Percentiles rank a stretch among this genome's conserved stretches.
phyloP scores from a whole-genome alignment of 1,139 yeast genomes.

The Casaregolazyma lundiana region DNA sequence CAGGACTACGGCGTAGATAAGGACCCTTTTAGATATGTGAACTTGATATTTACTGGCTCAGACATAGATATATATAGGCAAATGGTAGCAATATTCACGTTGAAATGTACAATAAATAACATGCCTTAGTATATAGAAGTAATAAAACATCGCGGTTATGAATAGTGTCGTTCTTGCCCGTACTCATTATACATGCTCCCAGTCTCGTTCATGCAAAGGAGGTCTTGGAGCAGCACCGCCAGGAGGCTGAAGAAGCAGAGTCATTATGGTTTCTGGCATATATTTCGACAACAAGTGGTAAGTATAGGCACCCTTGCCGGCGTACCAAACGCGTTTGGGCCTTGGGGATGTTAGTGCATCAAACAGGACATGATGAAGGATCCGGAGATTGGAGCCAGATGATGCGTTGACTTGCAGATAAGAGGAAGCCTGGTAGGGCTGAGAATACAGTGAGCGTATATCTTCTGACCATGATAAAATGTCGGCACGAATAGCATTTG shows the following conservation, averaged over 20 bases:
- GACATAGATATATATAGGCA: too few relatives aligned
- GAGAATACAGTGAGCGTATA: slow-evolving; percentile 35
- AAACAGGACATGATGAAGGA: slow-evolving; percentile 34
- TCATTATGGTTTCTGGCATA: slow-evolving; percentile 34
- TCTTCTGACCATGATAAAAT: slow-evolving; percentile 39
- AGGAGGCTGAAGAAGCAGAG: slow-evolving; percentile 32
- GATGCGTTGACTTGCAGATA: slow-evolving; percentile 30
- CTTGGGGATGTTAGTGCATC: slow-evolving; percentile 30
- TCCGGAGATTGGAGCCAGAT: slow-evolving; percentile 32
- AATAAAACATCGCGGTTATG: not conserved
- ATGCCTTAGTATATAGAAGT: not conserved
- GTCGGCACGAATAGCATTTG: slow-evolving; percentile 36
- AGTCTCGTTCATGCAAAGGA: slow-evolving; percentile 18
- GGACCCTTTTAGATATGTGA: too few relatives aligned
- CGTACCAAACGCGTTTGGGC: slow-evolving; percentile 35
- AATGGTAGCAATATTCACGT: too few relatives aligned
- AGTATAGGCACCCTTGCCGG: slow-evolving; percentile 37
- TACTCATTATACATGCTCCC: slow-evolving; percentile 18
- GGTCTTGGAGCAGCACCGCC: slow-evolving; percentile 15
- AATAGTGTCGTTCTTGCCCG: not conserved
- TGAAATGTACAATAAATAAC: not conserved
- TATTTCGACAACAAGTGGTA: slow-evolving; percentile 32
- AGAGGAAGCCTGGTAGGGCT: slow-evolving; percentile 31
- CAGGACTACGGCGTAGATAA: slow-evolving; percentile 1
- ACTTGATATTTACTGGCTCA: not conserved